phyloP scores from a whole-genome alignment of 495 filamentous ascomycete species.

The Letharia lupina region DNA sequence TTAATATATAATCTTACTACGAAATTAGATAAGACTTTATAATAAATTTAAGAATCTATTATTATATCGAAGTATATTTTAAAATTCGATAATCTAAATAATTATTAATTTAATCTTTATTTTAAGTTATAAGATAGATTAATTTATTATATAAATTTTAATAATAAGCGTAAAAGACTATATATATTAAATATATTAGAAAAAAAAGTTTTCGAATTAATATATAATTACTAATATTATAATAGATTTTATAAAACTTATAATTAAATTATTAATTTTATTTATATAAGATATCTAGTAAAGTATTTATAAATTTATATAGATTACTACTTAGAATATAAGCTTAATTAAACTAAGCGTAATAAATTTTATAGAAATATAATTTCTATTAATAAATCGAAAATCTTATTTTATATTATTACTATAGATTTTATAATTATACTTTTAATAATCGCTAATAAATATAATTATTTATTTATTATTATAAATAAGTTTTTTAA shows the following conservation, averaged over 20 bases:
- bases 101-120: too few species aligned
- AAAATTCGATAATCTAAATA: too few species aligned
- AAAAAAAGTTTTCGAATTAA: not conserved
- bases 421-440: not conserved
- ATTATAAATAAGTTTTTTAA: slow-evolving; percentile 10
- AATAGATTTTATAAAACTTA: not conserved
- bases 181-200: not conserved
- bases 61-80: too few species aligned
- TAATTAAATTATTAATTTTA: not conserved
- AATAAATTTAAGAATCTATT: too few species aligned
- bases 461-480: slow-evolving; percentile 1
- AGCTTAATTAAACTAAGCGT: not conserved
- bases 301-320: not conserved
- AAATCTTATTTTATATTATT: slow-evolving; percentile 12
- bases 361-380: not conserved
- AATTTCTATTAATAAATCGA: not conserved
- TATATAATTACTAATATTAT: not conserved
- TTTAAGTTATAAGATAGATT: too few species aligned
- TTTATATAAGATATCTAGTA: not conserved
- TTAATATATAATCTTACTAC: too few species aligned
- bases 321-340: slow-evolving; percentile 8
- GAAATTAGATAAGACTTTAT: too few species aligned
- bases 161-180: too few species aligned
- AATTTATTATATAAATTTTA: too few species aligned
- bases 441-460: not conserved